These are phyloP conservation scores for Malassezia slooffiae DNA, from an alignment of 1,284 basidiomycete genomes.

Conservation along the genomic window DNA sequence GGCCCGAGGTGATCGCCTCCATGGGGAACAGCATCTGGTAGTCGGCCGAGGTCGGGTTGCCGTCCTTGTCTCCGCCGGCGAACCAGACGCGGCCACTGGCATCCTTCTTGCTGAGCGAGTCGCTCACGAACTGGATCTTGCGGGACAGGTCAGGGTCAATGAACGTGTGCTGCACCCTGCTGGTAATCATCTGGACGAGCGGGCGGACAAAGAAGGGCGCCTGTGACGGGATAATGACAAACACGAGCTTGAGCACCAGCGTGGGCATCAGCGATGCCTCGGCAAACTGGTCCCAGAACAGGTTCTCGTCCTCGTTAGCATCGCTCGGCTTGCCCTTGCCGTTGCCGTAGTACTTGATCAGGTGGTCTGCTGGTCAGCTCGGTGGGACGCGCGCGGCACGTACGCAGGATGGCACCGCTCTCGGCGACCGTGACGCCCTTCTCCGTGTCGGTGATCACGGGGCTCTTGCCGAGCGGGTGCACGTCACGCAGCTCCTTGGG, in stretches of 20 bases:
- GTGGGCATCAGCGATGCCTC: slow-evolving; percentile 41
- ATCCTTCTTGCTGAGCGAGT: slow-evolving; percentile 23
- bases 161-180: slow-evolving; percentile 20
- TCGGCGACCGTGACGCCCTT: slow-evolving; percentile 34
- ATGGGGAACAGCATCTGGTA: slow-evolving; percentile 44
- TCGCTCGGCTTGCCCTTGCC: slow-evolving; percentile 22
- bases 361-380: slow-evolving; percentile 25
- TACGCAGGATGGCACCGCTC: slow-evolving; percentile 39
- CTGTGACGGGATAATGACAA: slow-evolving; percentile 30
- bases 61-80: slow-evolving; percentile 41
- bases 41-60: slow-evolving; percentile 41
- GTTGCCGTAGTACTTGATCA: slow-evolving; percentile 40
- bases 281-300: slow-evolving; percentile 39
- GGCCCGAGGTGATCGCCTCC: slow-evolving; percentile 29
- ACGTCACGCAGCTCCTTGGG: slow-evolving; percentile 31
- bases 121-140: slow-evolving; percentile 24
- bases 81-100: slow-evolving; percentile 29
- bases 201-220: slow-evolving; percentile 41
- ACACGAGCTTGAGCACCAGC: slow-evolving; percentile 34
- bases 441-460: slow-evolving; percentile 36
- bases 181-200: slow-evolving; percentile 26
- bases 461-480: slow-evolving; percentile 42
- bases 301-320: slow-evolving; percentile 29
- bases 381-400: neutral
- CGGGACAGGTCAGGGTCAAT: slow-evolving; percentile 32